Evolutionary conservation across 371 early-diverging fungal species (phyloP).

Genomic region (Mucor ambiguus): DNA sequence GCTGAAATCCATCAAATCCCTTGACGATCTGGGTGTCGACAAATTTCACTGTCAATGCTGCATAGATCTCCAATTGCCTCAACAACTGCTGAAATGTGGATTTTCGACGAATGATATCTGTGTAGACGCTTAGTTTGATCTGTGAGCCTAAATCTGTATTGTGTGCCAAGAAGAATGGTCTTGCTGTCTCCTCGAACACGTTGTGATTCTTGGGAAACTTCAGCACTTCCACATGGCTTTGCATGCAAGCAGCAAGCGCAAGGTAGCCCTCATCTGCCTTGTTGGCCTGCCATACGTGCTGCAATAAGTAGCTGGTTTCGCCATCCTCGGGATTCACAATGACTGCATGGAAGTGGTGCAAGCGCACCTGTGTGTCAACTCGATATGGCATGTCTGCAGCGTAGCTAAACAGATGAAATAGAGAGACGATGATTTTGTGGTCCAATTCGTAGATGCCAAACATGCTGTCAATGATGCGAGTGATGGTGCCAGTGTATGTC

Average conservation of each 20-base stretch:
- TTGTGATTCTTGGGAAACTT: neutral
- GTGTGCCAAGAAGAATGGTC: neutral
- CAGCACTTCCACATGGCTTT: constrained; percentile 16
- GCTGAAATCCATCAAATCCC: neutral
- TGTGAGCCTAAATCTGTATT: neutral
- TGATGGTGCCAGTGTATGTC: constrained; percentile 19
- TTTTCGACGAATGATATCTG: neutral
- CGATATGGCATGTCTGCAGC: constrained; percentile 24
- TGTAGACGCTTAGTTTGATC: neutral
- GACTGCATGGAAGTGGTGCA: constrained; percentile 26
- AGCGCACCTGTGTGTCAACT: constrained; percentile 13
- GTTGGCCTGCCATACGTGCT: neutral
- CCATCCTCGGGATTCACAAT: neutral
- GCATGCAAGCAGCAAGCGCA: constrained; percentile 22
- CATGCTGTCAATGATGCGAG: constrained; percentile 32
- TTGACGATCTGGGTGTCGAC: no score
- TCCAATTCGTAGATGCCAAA: constrained; percentile 42
- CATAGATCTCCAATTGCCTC: constrained; percentile 24
- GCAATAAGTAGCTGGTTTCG: constrained; percentile 5
- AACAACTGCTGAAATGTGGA: constrained; percentile 5
- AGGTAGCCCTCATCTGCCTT: neutral
- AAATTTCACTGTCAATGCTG: constrained; percentile 13
- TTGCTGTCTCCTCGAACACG: neutral
- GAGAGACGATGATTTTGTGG: constrained; percentile 12
- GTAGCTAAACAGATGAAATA: constrained; percentile 27